Percentiles rank a stretch among this genome's conserved stretches.
Conservation (phyloP, 495 filamentous ascomycete genomes). For the Niebla homalea region DNA sequence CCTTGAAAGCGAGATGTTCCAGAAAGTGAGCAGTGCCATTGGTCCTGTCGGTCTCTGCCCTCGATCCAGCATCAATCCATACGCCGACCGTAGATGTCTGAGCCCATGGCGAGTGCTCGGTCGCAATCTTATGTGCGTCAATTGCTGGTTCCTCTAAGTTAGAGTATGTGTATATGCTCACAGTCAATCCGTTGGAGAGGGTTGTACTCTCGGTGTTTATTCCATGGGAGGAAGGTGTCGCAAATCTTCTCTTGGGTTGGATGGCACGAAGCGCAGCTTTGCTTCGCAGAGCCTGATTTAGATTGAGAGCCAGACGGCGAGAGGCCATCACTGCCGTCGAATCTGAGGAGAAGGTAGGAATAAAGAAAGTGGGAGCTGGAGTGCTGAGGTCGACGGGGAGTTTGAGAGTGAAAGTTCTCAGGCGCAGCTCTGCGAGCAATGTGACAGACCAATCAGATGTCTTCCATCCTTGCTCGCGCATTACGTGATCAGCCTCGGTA, state of each 20-base stretch:
- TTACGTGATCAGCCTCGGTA: too few species aligned
- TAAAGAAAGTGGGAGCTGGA: neutral
- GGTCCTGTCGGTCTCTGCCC: conserved; percentile 95
- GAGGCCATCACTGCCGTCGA: conserved; percentile 67
- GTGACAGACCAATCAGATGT: too few species aligned
- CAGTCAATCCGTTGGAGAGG: conserved; percentile 91
- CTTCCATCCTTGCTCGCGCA: too few species aligned
- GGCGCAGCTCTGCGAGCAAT: too few species aligned
- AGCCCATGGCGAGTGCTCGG: conserved; percentile 94
- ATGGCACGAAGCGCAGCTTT: conserved; percentile 62
- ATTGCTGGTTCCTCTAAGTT: conserved; percentile 18
- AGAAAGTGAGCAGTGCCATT: conserved; percentile 99
- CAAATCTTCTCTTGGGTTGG: conserved; percentile 66
- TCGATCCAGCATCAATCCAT: conserved; percentile 97
- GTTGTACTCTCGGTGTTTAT: conserved; percentile 88
- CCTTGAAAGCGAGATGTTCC: conserved; percentile 99
- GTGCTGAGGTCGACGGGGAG: conserved; percentile 3
- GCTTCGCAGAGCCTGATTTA: conserved; percentile 74
- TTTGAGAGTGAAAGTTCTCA: conserved; percentile 3
- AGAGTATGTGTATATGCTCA: conserved; percentile 33
- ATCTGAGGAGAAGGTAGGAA: conserved; percentile 13
- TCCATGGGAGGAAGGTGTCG: conserved; percentile 62
- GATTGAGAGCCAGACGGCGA: conserved; percentile 77
- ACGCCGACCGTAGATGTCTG: conserved; percentile 98
- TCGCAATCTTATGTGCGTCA: conserved; percentile 61